Percentiles rank a stretch among this genome's conserved stretches.
phyloP scores from a whole-genome alignment of 2,329 filamentous ascomycete species.

The Sporothrix brunneoviolacea region DNA sequence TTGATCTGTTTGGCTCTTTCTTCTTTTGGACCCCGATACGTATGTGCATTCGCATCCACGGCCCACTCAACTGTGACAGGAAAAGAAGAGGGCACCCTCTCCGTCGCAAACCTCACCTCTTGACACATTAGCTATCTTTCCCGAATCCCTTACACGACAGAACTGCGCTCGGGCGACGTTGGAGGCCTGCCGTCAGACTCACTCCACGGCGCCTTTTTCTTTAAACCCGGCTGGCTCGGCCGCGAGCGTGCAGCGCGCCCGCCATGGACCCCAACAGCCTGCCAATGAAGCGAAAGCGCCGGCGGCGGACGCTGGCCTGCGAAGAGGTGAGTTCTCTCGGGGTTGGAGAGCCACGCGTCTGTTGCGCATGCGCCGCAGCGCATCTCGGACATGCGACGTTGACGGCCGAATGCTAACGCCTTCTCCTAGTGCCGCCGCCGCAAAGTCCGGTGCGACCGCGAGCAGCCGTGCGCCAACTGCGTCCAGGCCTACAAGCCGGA shows the following conservation, averaged over 20 bases:
- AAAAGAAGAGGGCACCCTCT: too few relatives aligned
- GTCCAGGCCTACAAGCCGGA: slow-evolving; percentile 25
- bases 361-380: not conserved
- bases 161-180: not conserved
- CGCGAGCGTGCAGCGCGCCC: too few relatives aligned
- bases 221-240: slow-evolving; percentile 11
- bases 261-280: slow-evolving; percentile 9
- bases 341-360: not conserved
- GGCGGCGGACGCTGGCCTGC: slow-evolving; percentile 30
- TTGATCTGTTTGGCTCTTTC: too few relatives aligned
- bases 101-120: not conserved
- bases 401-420: too few relatives aligned
- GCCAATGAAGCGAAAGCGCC: slow-evolving; percentile 18
- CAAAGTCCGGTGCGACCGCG: slow-evolving; percentile 38
- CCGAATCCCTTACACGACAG: not conserved
- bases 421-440: slow-evolving; percentile 35
- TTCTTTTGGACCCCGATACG: too few relatives aligned
- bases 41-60: too few relatives aligned
- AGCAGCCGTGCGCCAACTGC: slow-evolving; percentile 36
- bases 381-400: not conserved
- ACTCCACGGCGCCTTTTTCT: not conserved
- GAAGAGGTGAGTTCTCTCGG: slow-evolving; percentile 22
- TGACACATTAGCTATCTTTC: not conserved
- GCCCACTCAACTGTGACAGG: too few relatives aligned
- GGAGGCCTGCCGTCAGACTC: too few relatives aligned